Evolutionary conservation across 768 basidiomycete genomes (phyloP), one percentile per base, ranked within the genome.

Genomic region (Termitomyces sp.): DNA sequence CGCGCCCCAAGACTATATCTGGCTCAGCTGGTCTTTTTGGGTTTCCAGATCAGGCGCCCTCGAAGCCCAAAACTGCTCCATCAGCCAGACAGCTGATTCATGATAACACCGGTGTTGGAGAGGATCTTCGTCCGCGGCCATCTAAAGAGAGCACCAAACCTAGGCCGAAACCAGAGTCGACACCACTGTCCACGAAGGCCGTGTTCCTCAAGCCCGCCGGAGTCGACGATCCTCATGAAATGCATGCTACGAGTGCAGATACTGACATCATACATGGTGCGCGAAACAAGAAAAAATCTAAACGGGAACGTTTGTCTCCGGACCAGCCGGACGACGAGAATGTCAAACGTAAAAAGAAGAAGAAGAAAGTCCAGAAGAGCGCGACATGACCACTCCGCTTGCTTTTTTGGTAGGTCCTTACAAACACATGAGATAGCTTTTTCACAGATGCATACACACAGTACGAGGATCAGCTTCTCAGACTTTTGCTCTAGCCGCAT

Each of bases 131-230:
- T 38, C 63, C 70, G 41, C 76, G 76, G 33, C 60, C 71, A 30
- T 67, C 71, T 46, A 65, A 63, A 55, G 49, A 57, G 32, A 13
- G 7, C 7, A 23, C 52, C 2, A 38, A 38, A 14, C 7, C 51
- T 2, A 26, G 38, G 18, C 43, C 28, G 2, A 48, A 36, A 26
- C 0, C 23, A 23, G 33, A 44, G 2, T 36, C 8, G 14, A n/a
- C 23, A 35, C 12, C 13, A 4, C 26, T 30, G 4, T 12, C 53
- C 5, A 1, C 40, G 14, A n/a, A 41, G 10, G 2, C 52, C 5
- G 63, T 56, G 9, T 86, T 86, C 69, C 62, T 84, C 60, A 85
- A 83, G 64, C 85, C 85, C 36, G 72, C 77, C 48, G 84, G 83
- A 33, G 77, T 87, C 18, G 84, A 86, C 59, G 82, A 75, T 46